Base-by-base conservation (phyloP, 2,329 filamentous ascomycete species). In the Albifimbria verrucaria region DNA sequence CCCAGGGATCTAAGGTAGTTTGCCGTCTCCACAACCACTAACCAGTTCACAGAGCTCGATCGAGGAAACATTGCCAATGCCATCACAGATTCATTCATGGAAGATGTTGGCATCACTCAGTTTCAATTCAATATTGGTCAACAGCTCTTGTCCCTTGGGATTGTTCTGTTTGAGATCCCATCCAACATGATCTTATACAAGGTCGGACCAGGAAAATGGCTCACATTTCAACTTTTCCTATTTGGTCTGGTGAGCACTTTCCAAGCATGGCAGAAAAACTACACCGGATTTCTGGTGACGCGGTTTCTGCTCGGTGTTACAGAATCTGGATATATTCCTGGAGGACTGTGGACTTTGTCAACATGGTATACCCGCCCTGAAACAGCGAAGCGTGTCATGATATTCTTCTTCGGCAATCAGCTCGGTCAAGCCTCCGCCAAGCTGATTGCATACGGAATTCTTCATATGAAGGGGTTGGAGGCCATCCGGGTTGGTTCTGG, bases 341-440 rank as follows among this genome's bases (percentile, higher is more conserved):
- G 79, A 3, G 69, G 70, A 7, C 65, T 77, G 0, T 80, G 71
- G 66, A 78, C 78, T 2, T 65, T 83, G 2, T 80, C 78, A 0
- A 78, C 75, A 1, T 83, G 79, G 79, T 83, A 83, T 62, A 81
- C 77, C 1, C 72, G 72, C 3, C 68, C 69, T 3, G 80, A 83
- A 60, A 77, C 76, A 0, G 77, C 76, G 51, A 77, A 80, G 54
- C 72, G 79, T 9, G 73, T 80, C 48, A 77, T 77, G 61, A 61
- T 81, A 28, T 82, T 82, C 64, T 83, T 78, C 66, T 78, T 82
- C 52, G 80, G 80, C 11, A 80, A 81, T 59, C 74, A 80, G 61
- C 70, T 80, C 17, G 79, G 77, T 5, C 65, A 69, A 20, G 68
- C 67, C 2, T 67, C 62, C 0, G 65, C 63, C 0, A 55, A 59